Evolutionary conservation across 805 yeast species (phyloP).

Genomic region (Ogataea paraovalis): DNA sequence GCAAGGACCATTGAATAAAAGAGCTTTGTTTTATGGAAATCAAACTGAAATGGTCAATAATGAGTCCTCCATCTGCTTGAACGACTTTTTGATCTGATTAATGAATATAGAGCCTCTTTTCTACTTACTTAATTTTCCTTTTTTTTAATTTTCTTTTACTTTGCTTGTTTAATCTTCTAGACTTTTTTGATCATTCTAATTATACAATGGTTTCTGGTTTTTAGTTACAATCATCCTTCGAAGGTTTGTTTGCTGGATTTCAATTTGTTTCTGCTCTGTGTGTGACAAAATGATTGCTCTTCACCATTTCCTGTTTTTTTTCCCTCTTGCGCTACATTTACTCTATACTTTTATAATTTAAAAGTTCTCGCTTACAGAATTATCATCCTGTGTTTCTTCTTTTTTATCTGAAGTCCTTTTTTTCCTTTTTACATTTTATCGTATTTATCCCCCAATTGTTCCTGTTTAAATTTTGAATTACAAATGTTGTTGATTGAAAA

Average conservation of each 20-base stretch:
- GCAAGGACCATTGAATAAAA: slow-evolving; percentile 27
- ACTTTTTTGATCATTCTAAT: not conserved
- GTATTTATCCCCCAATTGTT: not conserved
- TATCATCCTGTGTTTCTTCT: not conserved
- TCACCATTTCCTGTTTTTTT: not conserved
- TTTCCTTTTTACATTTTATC: not conserved
- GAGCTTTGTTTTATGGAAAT: slow-evolving; percentile 30
- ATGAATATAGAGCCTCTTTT: not conserved
- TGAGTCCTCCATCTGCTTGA: slow-evolving; percentile 18
- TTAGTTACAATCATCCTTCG: no score
- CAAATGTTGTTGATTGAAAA: no score
- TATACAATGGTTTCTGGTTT: no score
- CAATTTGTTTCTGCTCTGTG: not conserved
- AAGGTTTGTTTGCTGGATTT: not conserved
- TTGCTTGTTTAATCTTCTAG: not conserved
- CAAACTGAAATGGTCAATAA: slow-evolving; percentile 30
- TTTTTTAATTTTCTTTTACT: not conserved
- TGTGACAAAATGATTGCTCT: not conserved
- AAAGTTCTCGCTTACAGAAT: not conserved
- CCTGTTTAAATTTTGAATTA: no score
- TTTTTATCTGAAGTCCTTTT: not conserved
- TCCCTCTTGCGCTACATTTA: not conserved
- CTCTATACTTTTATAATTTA: not conserved
- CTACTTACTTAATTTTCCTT: not conserved
- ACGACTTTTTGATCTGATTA: slow-evolving; percentile 21